Conservation (phyloP, 441 rosid genomes). For the Adansonia rubrostipa region DNA sequence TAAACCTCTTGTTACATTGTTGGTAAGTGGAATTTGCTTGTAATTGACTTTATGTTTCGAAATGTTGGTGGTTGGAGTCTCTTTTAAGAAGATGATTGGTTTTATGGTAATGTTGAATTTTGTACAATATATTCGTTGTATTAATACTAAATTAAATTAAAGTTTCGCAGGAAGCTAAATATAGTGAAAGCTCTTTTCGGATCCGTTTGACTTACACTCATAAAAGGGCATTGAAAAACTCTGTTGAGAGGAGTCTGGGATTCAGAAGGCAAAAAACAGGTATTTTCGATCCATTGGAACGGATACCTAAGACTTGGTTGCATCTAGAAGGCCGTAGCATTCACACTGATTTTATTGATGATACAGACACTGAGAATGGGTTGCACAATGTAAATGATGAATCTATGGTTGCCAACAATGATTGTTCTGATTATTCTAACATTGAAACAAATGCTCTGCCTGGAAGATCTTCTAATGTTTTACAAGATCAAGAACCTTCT, state of each 20-base stretch:
- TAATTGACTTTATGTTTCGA: slow-evolving; percentile 26
- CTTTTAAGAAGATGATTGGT: not conserved
- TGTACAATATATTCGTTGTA: slow-evolving; percentile 11
- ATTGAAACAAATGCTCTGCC: slow-evolving; percentile 28
- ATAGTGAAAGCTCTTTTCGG: slow-evolving; percentile 57
- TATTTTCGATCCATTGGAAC: slow-evolving; percentile 26
- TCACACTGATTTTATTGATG: slow-evolving; percentile 16
- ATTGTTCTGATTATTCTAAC: slow-evolving; percentile 27
- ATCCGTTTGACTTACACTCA: slow-evolving; percentile 74
- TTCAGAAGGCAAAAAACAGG: slow-evolving; percentile 81
- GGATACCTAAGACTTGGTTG: not conserved
- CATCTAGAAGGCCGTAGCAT: not conserved
- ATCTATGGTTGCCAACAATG: slow-evolving; percentile 24
- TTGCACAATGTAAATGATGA: slow-evolving; percentile 36
- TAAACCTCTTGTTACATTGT: slow-evolving; percentile 47
- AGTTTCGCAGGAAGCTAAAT: slow-evolving; percentile 76
- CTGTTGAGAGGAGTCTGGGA: slow-evolving; percentile 43
- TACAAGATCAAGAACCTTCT: slow-evolving; percentile 42
- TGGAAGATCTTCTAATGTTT: slow-evolving; percentile 29
- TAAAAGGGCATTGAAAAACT: slow-evolving; percentile 40
- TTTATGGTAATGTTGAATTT: not conserved
- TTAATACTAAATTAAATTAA: slow-evolving; percentile 41
- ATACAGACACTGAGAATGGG: slow-evolving; percentile 47
- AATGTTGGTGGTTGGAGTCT: slow-evolving; percentile 11
- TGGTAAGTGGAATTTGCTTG: slow-evolving; percentile 51